These are phyloP conservation scores for Lasiosphaeria ovina DNA, from an alignment of 495 filamentous ascomycete species.

Conservation along the genomic window DNA sequence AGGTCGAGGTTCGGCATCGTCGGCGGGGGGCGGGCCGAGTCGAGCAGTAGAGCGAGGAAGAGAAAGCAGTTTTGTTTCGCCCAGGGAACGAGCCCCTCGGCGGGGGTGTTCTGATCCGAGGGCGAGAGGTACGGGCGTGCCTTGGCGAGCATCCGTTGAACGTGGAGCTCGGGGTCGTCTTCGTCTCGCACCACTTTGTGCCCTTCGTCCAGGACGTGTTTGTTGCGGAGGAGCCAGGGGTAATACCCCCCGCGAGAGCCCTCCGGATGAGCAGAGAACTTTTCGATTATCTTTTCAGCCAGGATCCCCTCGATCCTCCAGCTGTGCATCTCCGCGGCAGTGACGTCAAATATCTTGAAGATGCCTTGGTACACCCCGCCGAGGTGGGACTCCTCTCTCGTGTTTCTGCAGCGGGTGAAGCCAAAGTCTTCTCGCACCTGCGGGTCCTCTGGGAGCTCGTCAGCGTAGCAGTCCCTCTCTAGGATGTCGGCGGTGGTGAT, in stretches of 20 bases:
- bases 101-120: not conserved
- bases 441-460: not conserved
- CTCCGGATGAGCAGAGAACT: conserved; percentile 2
- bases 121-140: not conserved
- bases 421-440: conserved; percentile 9
- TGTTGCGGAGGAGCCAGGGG: conserved; percentile 5
- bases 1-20: conserved; percentile 5
- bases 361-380: conserved; percentile 4
- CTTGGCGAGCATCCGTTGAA: too few relatives aligned
- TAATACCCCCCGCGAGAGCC: conserved; percentile 1
- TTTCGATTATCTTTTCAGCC: conserved; percentile 3
- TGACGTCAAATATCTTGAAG: not conserved
- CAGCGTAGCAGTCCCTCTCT: not conserved
- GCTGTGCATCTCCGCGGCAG: not conserved
- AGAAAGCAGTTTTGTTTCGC: conserved; percentile 11
- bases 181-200: conserved; percentile 3
- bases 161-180: not conserved
- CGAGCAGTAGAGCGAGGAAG: conserved; percentile 5
- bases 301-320: conserved; percentile 5
- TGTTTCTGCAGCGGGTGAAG: conserved; percentile 4
- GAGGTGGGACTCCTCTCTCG: conserved; percentile 5
- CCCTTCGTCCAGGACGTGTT: conserved; percentile 2
- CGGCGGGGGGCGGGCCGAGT: not conserved
- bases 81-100: not conserved
- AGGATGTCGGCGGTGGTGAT: conserved; percentile 8